Percentiles rank a stretch among this genome's conserved stretches.
Conservation (phyloP, 2,329 filamentous ascomycete genomes). For the Colletotrichum orchidophilum region DNA sequence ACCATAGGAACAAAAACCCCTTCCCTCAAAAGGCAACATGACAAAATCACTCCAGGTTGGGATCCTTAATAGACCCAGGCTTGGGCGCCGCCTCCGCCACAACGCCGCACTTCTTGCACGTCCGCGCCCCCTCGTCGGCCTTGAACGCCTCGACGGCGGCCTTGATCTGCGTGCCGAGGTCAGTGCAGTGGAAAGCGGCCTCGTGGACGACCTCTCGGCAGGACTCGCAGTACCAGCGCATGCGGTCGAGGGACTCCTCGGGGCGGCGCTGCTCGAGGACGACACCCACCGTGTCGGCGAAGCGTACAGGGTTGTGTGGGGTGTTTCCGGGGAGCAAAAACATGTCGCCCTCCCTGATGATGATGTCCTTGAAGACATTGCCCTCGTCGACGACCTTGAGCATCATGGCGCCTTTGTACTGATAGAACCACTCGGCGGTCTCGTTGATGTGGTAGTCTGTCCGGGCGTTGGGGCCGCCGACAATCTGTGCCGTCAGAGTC, state of each 20-base stretch:
- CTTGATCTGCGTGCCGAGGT: constrained; percentile 95
- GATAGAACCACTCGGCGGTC: constrained; percentile 98
- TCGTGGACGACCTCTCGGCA: constrained; percentile 84
- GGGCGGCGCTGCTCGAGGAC: constrained; percentile 89
- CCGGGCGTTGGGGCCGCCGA: constrained; percentile 93
- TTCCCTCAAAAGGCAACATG: neutral
- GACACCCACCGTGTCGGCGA: constrained; percentile 91
- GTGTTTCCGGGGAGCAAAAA: constrained; percentile 93
- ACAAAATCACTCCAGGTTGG: constrained; percentile 56
- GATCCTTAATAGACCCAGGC: constrained; percentile 66
- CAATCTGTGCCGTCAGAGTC: constrained; percentile 65
- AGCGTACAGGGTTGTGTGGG: constrained; percentile 95
- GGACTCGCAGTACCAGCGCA: constrained; percentile 88
- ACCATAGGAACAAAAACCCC: neutral
- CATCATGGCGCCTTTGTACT: constrained; percentile 91
- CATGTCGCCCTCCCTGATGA: constrained; percentile 93
- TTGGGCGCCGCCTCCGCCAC: constrained; percentile 77
- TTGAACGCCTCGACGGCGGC: constrained; percentile 86
- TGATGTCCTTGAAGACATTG: constrained; percentile 81
- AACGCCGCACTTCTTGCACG: constrained; percentile 79
- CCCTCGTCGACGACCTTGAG: constrained; percentile 85
- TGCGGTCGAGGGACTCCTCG: constrained; percentile 73
- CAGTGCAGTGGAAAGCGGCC: constrained; percentile 85
- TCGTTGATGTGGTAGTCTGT: constrained; percentile 99
- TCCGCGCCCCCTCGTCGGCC: constrained; percentile 72